These are phyloP conservation scores for Didymella pinodella DNA, from an alignment of 2,329 filamentous ascomycete genomes.

Conservation along the genomic window DNA sequence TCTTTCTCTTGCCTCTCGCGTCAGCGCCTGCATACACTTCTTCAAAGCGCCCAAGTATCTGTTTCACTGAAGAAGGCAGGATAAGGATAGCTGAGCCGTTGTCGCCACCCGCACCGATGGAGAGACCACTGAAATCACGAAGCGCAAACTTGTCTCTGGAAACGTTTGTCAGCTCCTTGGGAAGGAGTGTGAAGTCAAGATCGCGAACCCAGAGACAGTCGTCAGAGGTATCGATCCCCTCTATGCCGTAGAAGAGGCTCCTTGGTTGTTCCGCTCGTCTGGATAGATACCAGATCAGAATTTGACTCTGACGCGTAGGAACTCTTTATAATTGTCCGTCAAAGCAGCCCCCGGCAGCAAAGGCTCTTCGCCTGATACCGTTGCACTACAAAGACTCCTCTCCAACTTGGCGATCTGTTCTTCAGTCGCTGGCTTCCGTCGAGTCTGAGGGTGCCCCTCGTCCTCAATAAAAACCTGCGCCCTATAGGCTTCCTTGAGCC, in stretches of 20 bases:
- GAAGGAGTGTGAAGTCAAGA: not conserved
- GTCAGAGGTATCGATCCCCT: not conserved
- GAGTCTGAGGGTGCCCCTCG: not conserved
- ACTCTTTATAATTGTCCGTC: not conserved
- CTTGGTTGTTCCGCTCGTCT: not conserved
- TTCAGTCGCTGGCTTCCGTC: not conserved
- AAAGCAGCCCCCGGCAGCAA: not conserved
- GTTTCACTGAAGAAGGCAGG: not conserved
- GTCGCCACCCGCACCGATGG: not conserved
- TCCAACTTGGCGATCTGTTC: not conserved
- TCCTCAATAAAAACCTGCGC: not conserved
- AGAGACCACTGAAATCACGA: not conserved
- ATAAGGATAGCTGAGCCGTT: not conserved
- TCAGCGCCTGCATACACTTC: conserved; percentile 9
- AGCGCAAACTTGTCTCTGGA: not conserved
- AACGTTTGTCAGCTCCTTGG: not conserved
- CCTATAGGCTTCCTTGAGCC: not conserved
- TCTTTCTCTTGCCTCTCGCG: conserved; percentile 1
- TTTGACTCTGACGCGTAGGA: not conserved
- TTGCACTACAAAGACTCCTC: not conserved
- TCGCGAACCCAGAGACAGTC: not conserved
- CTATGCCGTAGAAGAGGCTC: not conserved
- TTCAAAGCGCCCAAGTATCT: conserved; percentile 4
- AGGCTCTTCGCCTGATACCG: not conserved
- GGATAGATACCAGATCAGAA: not conserved